Base-by-base conservation (phyloP, 140 eudicot genomes). In the Oenanthe javanica region DNA sequence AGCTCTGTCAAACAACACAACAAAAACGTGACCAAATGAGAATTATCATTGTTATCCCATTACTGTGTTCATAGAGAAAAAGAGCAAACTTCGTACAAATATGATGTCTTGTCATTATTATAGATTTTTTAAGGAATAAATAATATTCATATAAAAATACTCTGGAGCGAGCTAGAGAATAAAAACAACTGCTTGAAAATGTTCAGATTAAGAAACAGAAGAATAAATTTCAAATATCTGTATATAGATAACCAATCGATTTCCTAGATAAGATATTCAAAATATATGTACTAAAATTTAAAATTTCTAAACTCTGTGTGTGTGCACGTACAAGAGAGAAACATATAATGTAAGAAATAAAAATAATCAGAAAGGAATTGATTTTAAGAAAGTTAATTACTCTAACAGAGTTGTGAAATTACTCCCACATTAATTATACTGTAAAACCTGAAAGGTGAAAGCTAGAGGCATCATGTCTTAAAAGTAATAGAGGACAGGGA, bases 1-100 rank as follows among this genome's bases (percentile, higher is more conserved):
- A 83, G 99, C 99, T 92, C 99, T 96, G 86, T 55, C 80, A 76
- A 77, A 76, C 72, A 78, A 72, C 23, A 9, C 70, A 55, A 63
- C 47, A 18, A 72, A 61, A 16, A 21, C n/a, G 54, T 67, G 51
- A 47, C 64, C 73, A 49, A 70, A 42, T 13, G 38, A 21, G 43
- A 27, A 23, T 43, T 6, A 43, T 45, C 49, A 18, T 21, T 61
- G 27, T n/a, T 14, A 59, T 61, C 70, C 38, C 38, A 0, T n/a
- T n/a, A 61, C 45, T 16, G 25, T 69, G 47, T 69, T 36, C 21
- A 36, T 69, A 8, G 49, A 19, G 9, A 6, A 38, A 38, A 71
- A 71, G 25, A 43, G 76, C 11, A 71, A 15, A 38, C 11, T 40
- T 40, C 5, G 45, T 70, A 70, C 47, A 70, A 70, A 70, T 23